A percentile compares a stretch with the other conserved stretches of the same genome.
Evolutionary conservation across 805 yeast genomes (phyloP).

Genomic region (Pichia nakasei): DNA sequence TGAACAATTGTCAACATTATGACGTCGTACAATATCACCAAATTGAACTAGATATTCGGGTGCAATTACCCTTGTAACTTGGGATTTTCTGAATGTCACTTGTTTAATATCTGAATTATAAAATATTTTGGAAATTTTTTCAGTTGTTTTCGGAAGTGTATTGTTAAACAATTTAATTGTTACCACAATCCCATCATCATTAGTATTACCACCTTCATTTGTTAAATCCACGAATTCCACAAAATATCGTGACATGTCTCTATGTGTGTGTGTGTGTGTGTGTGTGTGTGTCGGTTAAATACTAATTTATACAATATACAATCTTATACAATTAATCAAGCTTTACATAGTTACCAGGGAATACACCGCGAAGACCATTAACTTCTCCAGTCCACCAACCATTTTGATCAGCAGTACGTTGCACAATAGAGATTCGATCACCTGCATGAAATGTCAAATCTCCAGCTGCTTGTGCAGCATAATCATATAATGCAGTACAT

Average conservation of each 20-base stretch:
- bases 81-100: constrained; percentile 12
- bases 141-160: constrained; percentile 7
- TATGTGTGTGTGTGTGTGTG: no score
- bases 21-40: constrained; percentile 14
- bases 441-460: constrained; percentile 87
- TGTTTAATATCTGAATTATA: not conserved
- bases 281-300: no score
- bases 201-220: not conserved
- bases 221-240: constrained; percentile 5
- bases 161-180: constrained; percentile 5
- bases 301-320: no score
- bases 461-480: constrained; percentile 87
- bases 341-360: constrained; percentile 95
- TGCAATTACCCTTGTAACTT: constrained; percentile 19
- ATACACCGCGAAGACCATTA: constrained; percentile 82
- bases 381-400: constrained; percentile 98
- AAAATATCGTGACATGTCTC: constrained; percentile 10
- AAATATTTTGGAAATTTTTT: not conserved
- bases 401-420: constrained; percentile 72
- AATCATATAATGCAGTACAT: constrained; percentile 88
- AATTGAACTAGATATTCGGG: constrained; percentile 24
- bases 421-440: constrained; percentile 71
- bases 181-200: constrained; percentile 1
- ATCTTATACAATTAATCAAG: constrained; percentile 39
- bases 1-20: not conserved